Evolutionary conservation across 2,329 filamentous ascomycete genomes (phyloP).

Genomic region (Bipolaris oryzae): DNA sequence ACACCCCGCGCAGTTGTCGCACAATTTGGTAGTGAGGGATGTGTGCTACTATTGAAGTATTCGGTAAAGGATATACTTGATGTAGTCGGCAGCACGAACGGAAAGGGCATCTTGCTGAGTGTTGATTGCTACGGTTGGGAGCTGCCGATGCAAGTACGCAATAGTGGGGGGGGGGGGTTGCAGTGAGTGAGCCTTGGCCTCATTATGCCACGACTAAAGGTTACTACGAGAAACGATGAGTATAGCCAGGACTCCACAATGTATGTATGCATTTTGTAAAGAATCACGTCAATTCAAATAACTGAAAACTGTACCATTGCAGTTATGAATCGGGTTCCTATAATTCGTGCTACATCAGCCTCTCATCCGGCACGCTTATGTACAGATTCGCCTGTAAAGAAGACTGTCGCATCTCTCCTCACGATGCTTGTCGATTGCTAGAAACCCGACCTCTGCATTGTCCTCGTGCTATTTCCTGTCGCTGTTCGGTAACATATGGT

Average conservation of each 20-base stretch:
- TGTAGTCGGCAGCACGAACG: constrained; percentile 86
- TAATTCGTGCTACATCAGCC: constrained; percentile 13
- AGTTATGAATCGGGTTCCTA: constrained; percentile 10
- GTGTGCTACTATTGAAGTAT: constrained; percentile 77
- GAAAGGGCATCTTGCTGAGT: constrained; percentile 75
- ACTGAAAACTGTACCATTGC: constrained; percentile 9
- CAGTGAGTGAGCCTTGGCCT: constrained; percentile 27
- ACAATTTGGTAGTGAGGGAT: constrained; percentile 84
- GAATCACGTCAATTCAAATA: constrained; percentile 6
- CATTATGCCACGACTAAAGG: constrained; percentile 15
- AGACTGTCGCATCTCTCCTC: constrained; percentile 18
- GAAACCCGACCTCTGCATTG: constrained; percentile 16
- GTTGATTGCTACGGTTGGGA: constrained; percentile 17
- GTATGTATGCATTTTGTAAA: not conserved
- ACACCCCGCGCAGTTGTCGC: constrained; percentile 85
- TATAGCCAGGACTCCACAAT: not conserved
- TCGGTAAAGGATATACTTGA: constrained; percentile 82
- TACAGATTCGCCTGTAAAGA: constrained; percentile 35
- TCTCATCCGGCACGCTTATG: constrained; percentile 35
- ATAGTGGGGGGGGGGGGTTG: constrained; percentile 37
- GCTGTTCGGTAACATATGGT: not conserved
- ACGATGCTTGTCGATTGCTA: constrained; percentile 10
- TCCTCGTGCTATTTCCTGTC: constrained; percentile 10
- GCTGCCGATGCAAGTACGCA: constrained; percentile 35
- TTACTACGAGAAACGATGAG: not conserved